A percentile compares a stretch with the other conserved stretches of the same genome.
Evolutionary conservation across 331 rosid species (phyloP).

Genomic region (Cydonia oblonga): DNA sequence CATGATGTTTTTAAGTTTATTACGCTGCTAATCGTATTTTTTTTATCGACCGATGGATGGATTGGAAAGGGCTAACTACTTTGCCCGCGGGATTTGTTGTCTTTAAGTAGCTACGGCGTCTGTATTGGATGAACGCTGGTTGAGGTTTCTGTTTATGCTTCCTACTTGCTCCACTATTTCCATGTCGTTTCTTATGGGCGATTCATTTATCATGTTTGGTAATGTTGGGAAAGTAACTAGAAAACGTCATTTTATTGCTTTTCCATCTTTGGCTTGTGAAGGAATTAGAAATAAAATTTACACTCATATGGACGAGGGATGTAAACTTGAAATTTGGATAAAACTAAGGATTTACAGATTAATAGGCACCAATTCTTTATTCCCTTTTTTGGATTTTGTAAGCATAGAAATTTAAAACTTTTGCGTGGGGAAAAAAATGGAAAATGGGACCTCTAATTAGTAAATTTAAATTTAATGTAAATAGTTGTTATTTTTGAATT

Average conservation of each 20-base stretch:
- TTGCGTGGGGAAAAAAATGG: fast-evolving
- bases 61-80: not conserved
- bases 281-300: too few relatives aligned
- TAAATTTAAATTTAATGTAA: too few relatives aligned
- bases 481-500: too few relatives aligned
- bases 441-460: too few relatives aligned
- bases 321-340: too few relatives aligned
- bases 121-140: not conserved
- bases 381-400: too few relatives aligned
- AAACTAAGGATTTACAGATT: too few relatives aligned
- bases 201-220: not conserved
- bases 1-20: not conserved
- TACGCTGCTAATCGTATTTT: not conserved
- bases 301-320: too few relatives aligned
- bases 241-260: not conserved
- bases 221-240: not conserved
- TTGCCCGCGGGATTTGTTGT: not conserved
- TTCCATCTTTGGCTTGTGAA: too few relatives aligned
- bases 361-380: too few relatives aligned
- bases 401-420: too few relatives aligned
- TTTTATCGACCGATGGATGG: too few relatives aligned
- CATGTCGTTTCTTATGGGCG: not conserved
- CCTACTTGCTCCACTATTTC: not conserved
- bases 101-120: not conserved
- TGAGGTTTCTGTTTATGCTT: not conserved